These are phyloP conservation scores for Xerocomus brunneocitrinus DNA, from an alignment of 768 basidiomycete species.

Conservation along the genomic window DNA sequence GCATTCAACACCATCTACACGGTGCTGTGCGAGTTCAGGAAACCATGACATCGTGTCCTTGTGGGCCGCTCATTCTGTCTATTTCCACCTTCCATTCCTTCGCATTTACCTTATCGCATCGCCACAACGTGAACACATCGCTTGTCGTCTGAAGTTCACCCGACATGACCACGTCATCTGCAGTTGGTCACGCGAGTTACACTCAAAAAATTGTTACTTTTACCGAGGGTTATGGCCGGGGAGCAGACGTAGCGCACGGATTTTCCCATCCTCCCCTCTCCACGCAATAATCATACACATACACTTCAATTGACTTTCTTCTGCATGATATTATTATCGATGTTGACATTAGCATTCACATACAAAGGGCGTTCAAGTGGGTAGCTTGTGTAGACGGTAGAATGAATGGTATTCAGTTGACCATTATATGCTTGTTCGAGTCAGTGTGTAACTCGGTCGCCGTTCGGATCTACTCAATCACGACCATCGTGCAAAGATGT, in stretches of 20 bases:
- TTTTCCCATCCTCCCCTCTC: slow-evolving; percentile 28
- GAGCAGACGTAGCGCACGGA: slow-evolving; percentile 37
- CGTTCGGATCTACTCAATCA: neutral
- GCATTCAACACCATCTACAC: slow-evolving; percentile 99
- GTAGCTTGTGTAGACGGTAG: slow-evolving; percentile 5
- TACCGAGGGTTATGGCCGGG: slow-evolving; percentile 29
- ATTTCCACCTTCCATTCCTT: neutral
- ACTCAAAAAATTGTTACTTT: slow-evolving; percentile 18
- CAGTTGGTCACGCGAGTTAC: neutral
- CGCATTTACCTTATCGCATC: neutral
- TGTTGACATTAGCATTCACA: slow-evolving; percentile 16
- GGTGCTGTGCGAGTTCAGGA: slow-evolving; percentile 92
- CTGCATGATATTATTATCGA: slow-evolving; percentile 28
- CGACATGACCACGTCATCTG: neutral
- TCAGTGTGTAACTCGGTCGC: neutral
- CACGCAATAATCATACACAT: slow-evolving; percentile 26
- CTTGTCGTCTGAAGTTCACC: slow-evolving; percentile 1
- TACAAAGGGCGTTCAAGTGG: neutral
- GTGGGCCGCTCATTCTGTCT: neutral
- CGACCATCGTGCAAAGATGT: slow-evolving; percentile 12
- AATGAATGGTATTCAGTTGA: neutral
- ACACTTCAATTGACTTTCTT: slow-evolving; percentile 20
- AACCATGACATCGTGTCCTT: slow-evolving; percentile 44
- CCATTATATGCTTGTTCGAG: neutral
- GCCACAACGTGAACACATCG: neutral